Percentiles rank a stretch among this genome's conserved stretches.
Conservation (phyloP, 768 basidiomycete species). For the Naematelia aurantialba region DNA sequence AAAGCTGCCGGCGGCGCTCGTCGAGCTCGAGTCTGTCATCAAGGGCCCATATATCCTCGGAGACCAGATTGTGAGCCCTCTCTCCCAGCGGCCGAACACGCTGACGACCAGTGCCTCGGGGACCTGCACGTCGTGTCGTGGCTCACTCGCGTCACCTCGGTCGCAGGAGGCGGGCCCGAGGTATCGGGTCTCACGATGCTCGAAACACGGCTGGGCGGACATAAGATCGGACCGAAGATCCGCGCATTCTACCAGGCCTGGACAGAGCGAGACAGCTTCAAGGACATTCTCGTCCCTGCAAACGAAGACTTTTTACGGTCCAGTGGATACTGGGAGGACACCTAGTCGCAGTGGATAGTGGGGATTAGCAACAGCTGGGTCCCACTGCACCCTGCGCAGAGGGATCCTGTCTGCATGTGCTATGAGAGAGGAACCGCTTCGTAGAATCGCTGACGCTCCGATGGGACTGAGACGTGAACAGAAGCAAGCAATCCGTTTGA, state of each 20-base stretch:
- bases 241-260: slow-evolving; percentile 69
- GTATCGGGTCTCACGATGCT: slow-evolving; percentile 36
- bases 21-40: slow-evolving; percentile 41
- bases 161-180: slow-evolving; percentile 58
- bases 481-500: neutral
- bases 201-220: slow-evolving; percentile 57
- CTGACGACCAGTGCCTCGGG: slow-evolving; percentile 58
- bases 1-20: slow-evolving; percentile 45
- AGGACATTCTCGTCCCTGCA: slow-evolving; percentile 56
- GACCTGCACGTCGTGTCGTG: slow-evolving; percentile 78
- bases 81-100: neutral
- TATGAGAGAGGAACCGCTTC: neutral
- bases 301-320: neutral
- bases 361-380: no score
- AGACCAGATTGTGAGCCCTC: slow-evolving; percentile 61
- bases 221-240: slow-evolving; percentile 57
- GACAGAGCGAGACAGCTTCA: slow-evolving; percentile 66
- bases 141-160: slow-evolving; percentile 61
- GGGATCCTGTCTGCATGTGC: neutral
- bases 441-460: no score
- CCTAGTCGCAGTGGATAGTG: no score
- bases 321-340: neutral
- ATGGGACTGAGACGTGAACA: no score
- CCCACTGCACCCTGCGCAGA: no score
- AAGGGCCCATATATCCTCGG: slow-evolving; percentile 54